Conservation (phyloP, 331 rosid genomes). For the Quercus phellos region DNA sequence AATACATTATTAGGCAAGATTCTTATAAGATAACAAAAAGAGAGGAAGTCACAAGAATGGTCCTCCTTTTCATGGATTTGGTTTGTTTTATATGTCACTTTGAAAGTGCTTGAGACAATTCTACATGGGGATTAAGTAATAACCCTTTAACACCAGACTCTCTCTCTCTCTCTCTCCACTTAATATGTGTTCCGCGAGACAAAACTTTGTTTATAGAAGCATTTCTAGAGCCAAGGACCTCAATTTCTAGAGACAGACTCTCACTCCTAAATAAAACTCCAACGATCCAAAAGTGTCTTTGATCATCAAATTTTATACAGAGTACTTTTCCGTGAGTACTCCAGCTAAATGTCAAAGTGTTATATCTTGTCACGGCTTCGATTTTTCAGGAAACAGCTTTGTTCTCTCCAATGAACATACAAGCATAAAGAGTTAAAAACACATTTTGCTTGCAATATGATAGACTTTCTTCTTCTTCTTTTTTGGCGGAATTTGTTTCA, state of each 20-base stretch:
- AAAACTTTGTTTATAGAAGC: neutral
- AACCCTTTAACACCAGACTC: slow-evolving; percentile 31
- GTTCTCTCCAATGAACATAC: neutral
- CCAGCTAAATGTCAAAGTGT: slow-evolving; percentile 4
- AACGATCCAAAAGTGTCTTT: slow-evolving; percentile 6
- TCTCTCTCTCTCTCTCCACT: neutral
- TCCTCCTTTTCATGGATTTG: slow-evolving; percentile 34
- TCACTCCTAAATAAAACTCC: slow-evolving; percentile 19
- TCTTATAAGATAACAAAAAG: slow-evolving; percentile 42
- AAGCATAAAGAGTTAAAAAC: no score
- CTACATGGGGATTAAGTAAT: slow-evolving; percentile 33
- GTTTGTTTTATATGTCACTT: slow-evolving; percentile 21
- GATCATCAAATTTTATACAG: neutral
- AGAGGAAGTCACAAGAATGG: slow-evolving; percentile 43
- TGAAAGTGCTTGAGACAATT: slow-evolving; percentile 29
- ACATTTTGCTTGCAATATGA: no score
- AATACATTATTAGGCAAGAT: slow-evolving; percentile 36
- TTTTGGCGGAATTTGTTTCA: no score
- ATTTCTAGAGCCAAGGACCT: slow-evolving; percentile 9
- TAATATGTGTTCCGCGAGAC: neutral
- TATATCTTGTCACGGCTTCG: slow-evolving; percentile 8
- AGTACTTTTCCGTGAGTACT: slow-evolving; percentile 21
- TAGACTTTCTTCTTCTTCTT: no score
- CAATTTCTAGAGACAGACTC: slow-evolving; percentile 11
- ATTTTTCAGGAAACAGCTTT: neutral